Base-by-base conservation (phyloP, 805 yeast genomes). In the Candida krabiensis region DNA sequence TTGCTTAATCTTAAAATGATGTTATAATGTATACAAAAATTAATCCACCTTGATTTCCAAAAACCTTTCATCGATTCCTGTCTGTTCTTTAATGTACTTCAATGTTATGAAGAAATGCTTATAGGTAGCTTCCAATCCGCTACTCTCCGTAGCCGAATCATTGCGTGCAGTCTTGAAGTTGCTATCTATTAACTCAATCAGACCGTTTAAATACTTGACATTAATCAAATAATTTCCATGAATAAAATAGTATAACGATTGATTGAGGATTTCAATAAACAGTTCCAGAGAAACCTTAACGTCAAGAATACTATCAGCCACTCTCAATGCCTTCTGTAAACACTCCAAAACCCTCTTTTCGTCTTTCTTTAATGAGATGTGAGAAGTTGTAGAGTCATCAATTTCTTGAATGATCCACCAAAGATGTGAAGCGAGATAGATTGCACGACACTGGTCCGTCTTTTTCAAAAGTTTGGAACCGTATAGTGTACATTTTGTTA, bases 291-390 rank as follows among this genome's bases (percentile, higher is more conserved):
- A 84, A 31, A 79, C 83, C 28, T 70, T 75, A 35, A 66, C 68
- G 56, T 91, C 98, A 81, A 90, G 82, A 40, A 93, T 86, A n/a
- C 93, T 84, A 59, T 93, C 98, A 0, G 97, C 96, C 6, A 88
- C 87, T 30, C 97, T 71, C 13, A 91, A 61, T 1, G 97, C 79
- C 50, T 91, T 79, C 60, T 89, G 96, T 30, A 91, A 70, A 59
- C 96, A 89, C 56, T 93, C 98, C 55, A 91, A 67, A 1, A 91
- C 96, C 25, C 96, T 70, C 54, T 86, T 86, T 25, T 69, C 70
- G 48, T 73, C 79, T 19, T 47, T 53, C 42, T 56, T 63, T 34
- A 52, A 42, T 26, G 59, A 50, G 5, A 60, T 50, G 26, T 57
- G 58, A 11, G 43, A 35, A 12, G 54, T 29, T 19, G 45, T 36